These are phyloP conservation scores for Crithidia bombi DNA, from an alignment of 208 protist genomes.

Conservation along the genomic window DNA sequence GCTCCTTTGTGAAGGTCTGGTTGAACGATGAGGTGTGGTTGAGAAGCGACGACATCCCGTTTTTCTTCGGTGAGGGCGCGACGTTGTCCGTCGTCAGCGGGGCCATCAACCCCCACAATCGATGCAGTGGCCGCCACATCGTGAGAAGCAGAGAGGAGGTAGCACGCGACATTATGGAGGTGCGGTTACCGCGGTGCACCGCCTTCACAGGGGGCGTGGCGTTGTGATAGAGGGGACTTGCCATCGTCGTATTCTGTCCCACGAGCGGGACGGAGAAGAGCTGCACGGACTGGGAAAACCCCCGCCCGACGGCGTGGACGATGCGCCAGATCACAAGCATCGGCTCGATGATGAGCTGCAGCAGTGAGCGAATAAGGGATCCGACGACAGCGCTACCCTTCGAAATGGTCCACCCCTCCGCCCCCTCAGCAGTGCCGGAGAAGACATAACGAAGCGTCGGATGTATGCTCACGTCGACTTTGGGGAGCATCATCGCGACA, in stretches of 20 bases:
- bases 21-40: background rate
- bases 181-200: background rate
- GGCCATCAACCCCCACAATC: constrained; percentile 10
- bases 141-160: constrained; percentile 10
- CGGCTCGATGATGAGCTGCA: constrained; percentile 20
- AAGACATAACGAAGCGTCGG: constrained; percentile 16
- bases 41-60: constrained; percentile 1
- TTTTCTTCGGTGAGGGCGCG: background rate
- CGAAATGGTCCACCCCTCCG: constrained; percentile 12
- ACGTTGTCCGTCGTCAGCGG: background rate
- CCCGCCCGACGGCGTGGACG: constrained; percentile 9
- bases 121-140: constrained; percentile 25
- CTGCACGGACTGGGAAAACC: background rate
- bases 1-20: background rate
- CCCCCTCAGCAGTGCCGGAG: background rate
- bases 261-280: constrained; percentile 1
- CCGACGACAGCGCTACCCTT: constrained; percentile 2
- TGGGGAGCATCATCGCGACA: constrained; percentile 3
- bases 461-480: constrained; percentile 11
- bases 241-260: constrained; percentile 3
- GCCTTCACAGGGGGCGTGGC: background rate
- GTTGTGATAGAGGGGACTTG: background rate
- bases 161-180: constrained; percentile 4
- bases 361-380: constrained; percentile 11
- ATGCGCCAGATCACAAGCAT: constrained; percentile 27